A percentile compares a stretch with the other conserved stretches of the same genome.
Evolutionary conservation across 208 protist species (phyloP).

Genomic region (Trypanosoma cruzi): DNA sequence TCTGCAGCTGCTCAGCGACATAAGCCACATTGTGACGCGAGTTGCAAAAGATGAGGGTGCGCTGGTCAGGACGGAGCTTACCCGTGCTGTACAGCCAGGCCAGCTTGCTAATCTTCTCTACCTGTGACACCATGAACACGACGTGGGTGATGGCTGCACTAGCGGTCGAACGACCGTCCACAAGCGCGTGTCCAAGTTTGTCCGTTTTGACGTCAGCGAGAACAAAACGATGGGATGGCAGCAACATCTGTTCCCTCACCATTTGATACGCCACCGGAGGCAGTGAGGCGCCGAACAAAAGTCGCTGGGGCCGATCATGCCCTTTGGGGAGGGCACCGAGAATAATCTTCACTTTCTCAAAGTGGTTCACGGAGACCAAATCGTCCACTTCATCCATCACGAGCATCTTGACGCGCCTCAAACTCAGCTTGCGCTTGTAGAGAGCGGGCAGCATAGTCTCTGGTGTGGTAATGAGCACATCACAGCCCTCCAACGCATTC

Average conservation of each 20-base stretch:
- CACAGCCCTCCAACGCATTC: conserved; percentile 52
- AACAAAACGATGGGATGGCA: conserved; percentile 83
- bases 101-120: conserved; percentile 77
- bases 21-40: conserved; percentile 83
- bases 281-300: conserved; percentile 72
- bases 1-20: conserved; percentile 57
- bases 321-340: conserved; percentile 72
- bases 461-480: conserved; percentile 78
- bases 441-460: conserved; percentile 75
- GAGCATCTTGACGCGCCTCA: conserved; percentile 55
- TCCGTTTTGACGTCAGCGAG: conserved; percentile 53
- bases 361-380: conserved; percentile 83
- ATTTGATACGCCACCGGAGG: conserved; percentile 77
- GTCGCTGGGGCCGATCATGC: conserved; percentile 60
- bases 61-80: conserved; percentile 60
- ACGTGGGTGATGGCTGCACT: conserved; percentile 40
- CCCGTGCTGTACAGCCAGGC: conserved; percentile 71
- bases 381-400: conserved; percentile 90
- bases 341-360: conserved; percentile 83
- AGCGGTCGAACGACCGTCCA: conserved; percentile 1
- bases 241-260: conserved; percentile 69
- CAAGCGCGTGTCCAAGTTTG: conserved; percentile 33
- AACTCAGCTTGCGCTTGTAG: conserved; percentile 68
- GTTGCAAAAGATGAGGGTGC: conserved; percentile 89
- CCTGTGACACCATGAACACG: conserved; percentile 68